Percentiles rank a stretch among this genome's conserved stretches.
Evolutionary conservation across 1,139 yeast genomes (phyloP).

Genomic region (Debaryomyces coudertii): DNA sequence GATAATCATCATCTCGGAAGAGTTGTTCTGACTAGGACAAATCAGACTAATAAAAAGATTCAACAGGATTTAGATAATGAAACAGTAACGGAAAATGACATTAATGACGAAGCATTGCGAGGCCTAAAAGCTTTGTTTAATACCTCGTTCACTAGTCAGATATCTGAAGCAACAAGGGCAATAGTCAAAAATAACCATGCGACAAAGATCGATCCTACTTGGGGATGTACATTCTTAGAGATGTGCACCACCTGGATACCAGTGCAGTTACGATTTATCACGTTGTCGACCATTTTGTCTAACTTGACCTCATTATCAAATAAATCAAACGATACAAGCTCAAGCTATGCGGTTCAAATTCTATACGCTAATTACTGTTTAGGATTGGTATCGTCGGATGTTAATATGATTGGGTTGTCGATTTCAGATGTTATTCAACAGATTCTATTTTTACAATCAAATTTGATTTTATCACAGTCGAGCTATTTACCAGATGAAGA

Average conservation of each 20-base stretch:
- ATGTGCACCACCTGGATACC: conserved; percentile 80
- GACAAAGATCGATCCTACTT: conserved; percentile 29
- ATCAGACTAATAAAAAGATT: conserved; percentile 21
- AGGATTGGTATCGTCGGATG: conserved; percentile 73
- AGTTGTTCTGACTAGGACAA: conserved; percentile 31
- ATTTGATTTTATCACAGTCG: conserved; percentile 37
- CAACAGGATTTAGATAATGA: conserved; percentile 38
- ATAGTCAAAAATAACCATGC: conserved; percentile 41
- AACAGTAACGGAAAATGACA: conserved; percentile 26
- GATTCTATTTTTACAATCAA: conserved; percentile 61
- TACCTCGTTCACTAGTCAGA: conserved; percentile 53
- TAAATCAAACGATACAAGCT: conserved; percentile 24
- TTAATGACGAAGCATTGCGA: conserved; percentile 43
- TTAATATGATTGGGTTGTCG: conserved; percentile 85
- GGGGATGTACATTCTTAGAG: conserved; percentile 65
- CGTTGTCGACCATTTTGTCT: conserved; percentile 50
- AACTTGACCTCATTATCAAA: conserved; percentile 29
- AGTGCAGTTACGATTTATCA: conserved; percentile 80
- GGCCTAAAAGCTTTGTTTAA: conserved; percentile 54
- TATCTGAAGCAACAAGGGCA: conserved; percentile 49
- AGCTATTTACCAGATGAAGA: conserved; percentile 25
- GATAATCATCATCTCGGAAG: conserved; percentile 30
- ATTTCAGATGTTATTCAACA: conserved; percentile 79
- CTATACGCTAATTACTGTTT: conserved; percentile 58
- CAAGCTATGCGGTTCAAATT: conserved; percentile 42